These are phyloP conservation scores for Plasmopara viticola DNA, from an alignment of 352 stramenopile species.

Conservation along the genomic window DNA sequence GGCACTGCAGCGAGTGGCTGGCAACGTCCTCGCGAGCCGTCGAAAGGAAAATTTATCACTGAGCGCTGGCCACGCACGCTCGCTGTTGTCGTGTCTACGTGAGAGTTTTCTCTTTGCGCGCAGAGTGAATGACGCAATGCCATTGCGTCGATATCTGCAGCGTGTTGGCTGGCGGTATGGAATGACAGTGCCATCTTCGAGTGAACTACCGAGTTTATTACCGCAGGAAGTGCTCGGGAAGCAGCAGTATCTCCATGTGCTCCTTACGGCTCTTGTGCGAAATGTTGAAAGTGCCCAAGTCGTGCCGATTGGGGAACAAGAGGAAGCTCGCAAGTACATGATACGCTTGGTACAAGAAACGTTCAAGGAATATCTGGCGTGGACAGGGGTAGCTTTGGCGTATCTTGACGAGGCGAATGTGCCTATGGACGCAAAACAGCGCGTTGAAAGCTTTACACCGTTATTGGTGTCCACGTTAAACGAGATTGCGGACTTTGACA, in stretches of 20 bases:
- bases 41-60: slow-evolving; percentile 37
- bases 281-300: slow-evolving; percentile 28
- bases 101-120: slow-evolving; percentile 68
- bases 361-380: slow-evolving; percentile 60
- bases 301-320: slow-evolving; percentile 32
- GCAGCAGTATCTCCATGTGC: slow-evolving; percentile 64
- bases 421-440: slow-evolving; percentile 44
- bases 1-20: slow-evolving; percentile 55
- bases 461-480: slow-evolving; percentile 47
- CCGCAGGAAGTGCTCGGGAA: slow-evolving; percentile 74
- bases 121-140: slow-evolving; percentile 63
- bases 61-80: slow-evolving; percentile 49
- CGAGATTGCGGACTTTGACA: slow-evolving; percentile 44
- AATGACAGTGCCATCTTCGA: slow-evolving; percentile 25
- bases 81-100: slow-evolving; percentile 44
- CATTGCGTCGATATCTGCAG: slow-evolving; percentile 45
- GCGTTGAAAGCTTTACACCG: slow-evolving; percentile 44
- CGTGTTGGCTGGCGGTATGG: slow-evolving; percentile 48
- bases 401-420: slow-evolving; percentile 16
- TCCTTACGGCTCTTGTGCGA: slow-evolving; percentile 28
- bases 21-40: slow-evolving; percentile 55
- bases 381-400: slow-evolving; percentile 29
- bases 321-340: slow-evolving; percentile 66
- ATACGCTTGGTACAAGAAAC: slow-evolving; percentile 53
- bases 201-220: slow-evolving; percentile 57